A percentile compares a stretch with the other conserved stretches of the same genome.
Evolutionary conservation across 2,329 filamentous ascomycete species (phyloP).

Genomic region (Colletotrichum higginsianum): DNA sequence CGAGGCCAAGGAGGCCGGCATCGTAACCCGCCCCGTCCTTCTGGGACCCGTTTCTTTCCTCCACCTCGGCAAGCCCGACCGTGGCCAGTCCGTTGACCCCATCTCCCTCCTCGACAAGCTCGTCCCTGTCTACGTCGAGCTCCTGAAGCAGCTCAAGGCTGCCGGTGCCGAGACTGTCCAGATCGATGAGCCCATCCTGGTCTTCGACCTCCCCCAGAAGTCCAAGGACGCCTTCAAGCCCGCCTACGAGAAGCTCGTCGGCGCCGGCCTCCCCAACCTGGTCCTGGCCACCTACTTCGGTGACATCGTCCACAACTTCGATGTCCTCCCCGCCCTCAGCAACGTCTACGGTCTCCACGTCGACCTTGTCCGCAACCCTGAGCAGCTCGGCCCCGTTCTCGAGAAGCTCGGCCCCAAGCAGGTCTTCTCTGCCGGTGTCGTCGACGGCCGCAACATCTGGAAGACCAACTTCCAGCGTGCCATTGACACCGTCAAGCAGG

Average conservation of each 20-base stretch:
- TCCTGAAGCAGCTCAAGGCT: slow-evolving; percentile 92
- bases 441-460: slow-evolving; percentile 99
- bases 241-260: slow-evolving; percentile 89
- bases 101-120: slow-evolving; percentile 96
- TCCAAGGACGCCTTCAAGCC: slow-evolving; percentile 98
- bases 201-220: slow-evolving; percentile 92
- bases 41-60: slow-evolving; percentile 98
- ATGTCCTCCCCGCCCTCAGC: slow-evolving; percentile 80
- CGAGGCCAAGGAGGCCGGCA: slow-evolving; percentile 98
- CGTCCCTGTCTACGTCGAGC: slow-evolving; percentile 93
- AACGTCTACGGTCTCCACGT: slow-evolving; percentile 83
- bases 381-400: slow-evolving; percentile 92
- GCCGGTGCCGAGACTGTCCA: slow-evolving; percentile 97
- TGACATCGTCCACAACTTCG: slow-evolving; percentile 99
- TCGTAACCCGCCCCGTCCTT: slow-evolving; percentile 92
- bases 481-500: slow-evolving; percentile 90
- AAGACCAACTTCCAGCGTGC: slow-evolving; percentile 99
- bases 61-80: slow-evolving; percentile 97
- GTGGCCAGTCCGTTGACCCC: slow-evolving; percentile 91
- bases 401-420: slow-evolving; percentile 89
- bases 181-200: slow-evolving; percentile 97
- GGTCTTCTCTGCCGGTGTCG: slow-evolving; percentile 93
- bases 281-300: slow-evolving; percentile 98
- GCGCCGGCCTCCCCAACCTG: slow-evolving; percentile 87
- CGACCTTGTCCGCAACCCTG: slow-evolving; percentile 97